Evolutionary conservation across 306 rosid genomes (phyloP), one percentile per base, ranked within the genome.

Genomic region (Cicer cuneatum): DNA sequence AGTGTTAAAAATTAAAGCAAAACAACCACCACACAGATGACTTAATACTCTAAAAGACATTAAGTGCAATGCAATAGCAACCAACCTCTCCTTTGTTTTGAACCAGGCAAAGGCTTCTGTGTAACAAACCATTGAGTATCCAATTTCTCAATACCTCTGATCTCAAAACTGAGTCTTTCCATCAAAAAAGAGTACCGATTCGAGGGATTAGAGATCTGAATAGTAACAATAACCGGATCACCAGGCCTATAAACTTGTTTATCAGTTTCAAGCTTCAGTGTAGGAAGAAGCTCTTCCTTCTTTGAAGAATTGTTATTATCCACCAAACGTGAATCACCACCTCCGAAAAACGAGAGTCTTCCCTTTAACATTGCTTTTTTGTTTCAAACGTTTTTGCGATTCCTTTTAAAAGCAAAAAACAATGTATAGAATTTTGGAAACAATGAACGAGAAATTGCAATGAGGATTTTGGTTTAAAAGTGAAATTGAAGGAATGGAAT

Each of bases 121-220:
- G 98, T 92, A 52, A 87, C 91, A 67, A 90, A 92, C 99, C 99
- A 95, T 72, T 95, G 99, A 39, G 85, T 62, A 42, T 95, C 99
- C 74, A 90, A 82, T 86, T 92, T 92, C 90, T 87, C 96, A 72
- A 90, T 64, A 10, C 98, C 98, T 59, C 80, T 86, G 69, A 95
- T 84, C 88, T 92, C 99, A 70, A 95, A 95, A 61, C 93, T 74
- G 16, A 95, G 89, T 13, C 90, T 85, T 64, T 95, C 97, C 59
- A 92, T 81, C 84, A 95, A 57, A 62, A 95, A 88, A 0, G 99
- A 87, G 70, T 64, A 85, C 63, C 15, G 49, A 72, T 40, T 79
- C 7, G 86, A 61, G 11, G 89, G 83, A 62, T 91, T 89, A 0
- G 88, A 85, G 83, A 95, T 83, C 89, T 95, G 92, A 16, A 92